Percentiles rank a stretch among this genome's conserved stretches.
These are phyloP conservation scores for Globisporangium cylindrosporum DNA, from an alignment of 352 stramenopile species.

Conservation along the genomic window DNA sequence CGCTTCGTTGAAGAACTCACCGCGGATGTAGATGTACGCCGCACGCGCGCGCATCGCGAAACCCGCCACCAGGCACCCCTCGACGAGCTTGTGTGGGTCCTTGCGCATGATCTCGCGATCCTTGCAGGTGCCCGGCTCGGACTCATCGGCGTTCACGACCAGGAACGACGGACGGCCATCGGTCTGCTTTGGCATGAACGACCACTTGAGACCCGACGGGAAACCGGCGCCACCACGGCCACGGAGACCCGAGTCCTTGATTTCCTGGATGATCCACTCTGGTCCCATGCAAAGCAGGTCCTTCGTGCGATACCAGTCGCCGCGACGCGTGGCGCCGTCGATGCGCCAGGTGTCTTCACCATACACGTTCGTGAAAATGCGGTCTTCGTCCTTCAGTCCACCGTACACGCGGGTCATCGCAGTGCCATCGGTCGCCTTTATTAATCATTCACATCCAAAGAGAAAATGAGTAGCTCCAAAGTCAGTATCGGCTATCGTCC, in stretches of 20 bases:
- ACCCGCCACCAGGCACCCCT: constrained; percentile 97
- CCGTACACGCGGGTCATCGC: constrained; percentile 89
- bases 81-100: constrained; percentile 99
- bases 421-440: constrained; percentile 38
- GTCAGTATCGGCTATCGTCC: neutral
- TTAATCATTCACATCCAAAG: neutral
- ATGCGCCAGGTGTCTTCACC: constrained; percentile 93
- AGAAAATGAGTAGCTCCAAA: neutral
- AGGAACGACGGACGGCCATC: constrained; percentile 98
- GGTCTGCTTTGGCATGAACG: constrained; percentile 99
- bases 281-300: constrained; percentile 98
- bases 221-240: constrained; percentile 98
- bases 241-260: constrained; percentile 98
- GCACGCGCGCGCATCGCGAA: constrained; percentile 98
- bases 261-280: constrained; percentile 99
- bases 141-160: constrained; percentile 99
- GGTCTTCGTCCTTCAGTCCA: constrained; percentile 97
- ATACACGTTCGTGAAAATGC: constrained; percentile 99
- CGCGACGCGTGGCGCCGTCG: constrained; percentile 88
- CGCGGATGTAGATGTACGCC: constrained; percentile 99
- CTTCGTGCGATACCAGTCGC: constrained; percentile 97
- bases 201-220: constrained; percentile 99
- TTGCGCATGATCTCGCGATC: constrained; percentile 99
- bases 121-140: constrained; percentile 99
- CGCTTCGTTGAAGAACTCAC: constrained; percentile 99